Evolutionary conservation across 2,329 filamentous ascomycete genomes (phyloP).

Genomic region (Colletotrichum coccodes): DNA sequence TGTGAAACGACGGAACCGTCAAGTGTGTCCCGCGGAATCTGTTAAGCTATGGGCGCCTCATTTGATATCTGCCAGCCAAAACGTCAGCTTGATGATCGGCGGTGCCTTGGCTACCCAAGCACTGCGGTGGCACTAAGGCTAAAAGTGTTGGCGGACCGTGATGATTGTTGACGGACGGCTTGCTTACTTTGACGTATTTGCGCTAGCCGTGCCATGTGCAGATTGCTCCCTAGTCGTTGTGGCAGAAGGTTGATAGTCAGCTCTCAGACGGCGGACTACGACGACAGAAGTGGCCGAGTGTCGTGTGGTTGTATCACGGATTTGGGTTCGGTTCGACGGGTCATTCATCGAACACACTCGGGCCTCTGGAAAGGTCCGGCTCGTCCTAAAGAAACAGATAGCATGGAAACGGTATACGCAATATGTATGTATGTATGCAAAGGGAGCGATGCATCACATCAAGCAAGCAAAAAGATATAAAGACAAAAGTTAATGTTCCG

Average conservation of each 20-base stretch:
- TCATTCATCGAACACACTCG: too few species aligned
- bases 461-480: not conserved
- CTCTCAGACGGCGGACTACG: not conserved
- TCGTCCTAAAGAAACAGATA: too few species aligned
- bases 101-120: not conserved
- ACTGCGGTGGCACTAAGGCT: not conserved
- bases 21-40: not conserved
- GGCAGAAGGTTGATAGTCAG: not conserved
- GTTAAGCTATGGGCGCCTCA: slow-evolving; percentile 5
- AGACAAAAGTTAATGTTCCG: not conserved
- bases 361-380: too few species aligned
- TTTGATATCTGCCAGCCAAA: not conserved
- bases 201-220: not conserved
- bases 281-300: not conserved
- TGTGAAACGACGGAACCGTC: slow-evolving; percentile 19
- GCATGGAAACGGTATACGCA: too few species aligned
- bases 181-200: not conserved
- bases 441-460: not conserved
- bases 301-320: not conserved
- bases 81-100: not conserved
- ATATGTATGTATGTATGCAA: too few species aligned
- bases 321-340: not conserved
- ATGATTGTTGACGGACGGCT: not conserved
- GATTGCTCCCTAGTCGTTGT: not conserved
- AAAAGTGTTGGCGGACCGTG: not conserved